Percentiles rank a stretch among this genome's conserved stretches.
Evolutionary conservation across 2,329 filamentous ascomycete species (phyloP).

Genomic region (Exophiala mesophila): DNA sequence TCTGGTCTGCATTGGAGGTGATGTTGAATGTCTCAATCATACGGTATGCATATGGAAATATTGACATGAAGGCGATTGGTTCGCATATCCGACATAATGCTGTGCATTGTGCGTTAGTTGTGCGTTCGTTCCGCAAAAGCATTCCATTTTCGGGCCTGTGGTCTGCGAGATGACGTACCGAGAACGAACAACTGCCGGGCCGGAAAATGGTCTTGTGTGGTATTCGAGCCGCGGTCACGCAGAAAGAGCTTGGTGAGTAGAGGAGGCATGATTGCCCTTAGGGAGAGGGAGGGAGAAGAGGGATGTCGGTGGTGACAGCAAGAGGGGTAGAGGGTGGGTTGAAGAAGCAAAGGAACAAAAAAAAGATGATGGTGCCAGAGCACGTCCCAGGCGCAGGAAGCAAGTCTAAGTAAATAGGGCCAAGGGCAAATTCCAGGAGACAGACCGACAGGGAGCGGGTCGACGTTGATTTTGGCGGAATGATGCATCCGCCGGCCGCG

Average conservation of each 20-base stretch:
- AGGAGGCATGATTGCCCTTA: constrained; percentile 17
- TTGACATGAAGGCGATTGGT: constrained; percentile 98
- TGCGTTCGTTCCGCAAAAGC: constrained; percentile 15
- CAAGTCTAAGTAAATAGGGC: constrained; percentile 12
- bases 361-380: constrained; percentile 20
- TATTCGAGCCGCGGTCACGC: constrained; percentile 5
- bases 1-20: constrained; percentile 69
- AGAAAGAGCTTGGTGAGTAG: constrained; percentile 14
- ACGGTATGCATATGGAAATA: constrained; percentile 97
- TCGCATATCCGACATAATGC: constrained; percentile 94
- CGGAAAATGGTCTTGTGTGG: constrained; percentile 48
- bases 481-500: constrained; percentile 21
- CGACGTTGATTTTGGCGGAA: constrained; percentile 14
- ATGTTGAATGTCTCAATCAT: constrained; percentile 93
- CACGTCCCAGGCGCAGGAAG: constrained; percentile 13
- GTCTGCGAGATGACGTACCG: constrained; percentile 35
- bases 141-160: constrained; percentile 11
- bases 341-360: constrained; percentile 8
- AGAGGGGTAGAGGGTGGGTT: constrained; percentile 6
- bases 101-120: constrained; percentile 43
- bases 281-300: too few species aligned
- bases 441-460: constrained; percentile 20
- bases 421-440: constrained; percentile 18
- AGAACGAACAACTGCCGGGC: constrained; percentile 51
- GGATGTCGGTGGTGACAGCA: constrained; percentile 9